Evolutionary conservation across 345 rosid species (phyloP), one percentile per base, ranked within the genome.

Genomic region (Salix brachista): DNA sequence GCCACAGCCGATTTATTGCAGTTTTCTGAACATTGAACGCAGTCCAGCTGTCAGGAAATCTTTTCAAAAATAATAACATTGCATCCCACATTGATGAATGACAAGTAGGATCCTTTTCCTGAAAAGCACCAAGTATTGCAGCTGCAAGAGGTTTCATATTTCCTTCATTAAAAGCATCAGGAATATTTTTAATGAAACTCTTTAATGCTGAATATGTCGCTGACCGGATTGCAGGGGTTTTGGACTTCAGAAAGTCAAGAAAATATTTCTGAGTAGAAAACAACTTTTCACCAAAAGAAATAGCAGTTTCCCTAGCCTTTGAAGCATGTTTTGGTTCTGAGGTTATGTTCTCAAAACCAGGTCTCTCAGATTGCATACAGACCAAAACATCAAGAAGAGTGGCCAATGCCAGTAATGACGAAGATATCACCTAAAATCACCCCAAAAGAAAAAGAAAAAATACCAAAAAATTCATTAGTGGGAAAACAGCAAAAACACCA

Each of bases 1-100:
- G 82, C 94, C 96, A 93, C 42, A 91, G 84, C 46, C 82, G 87
- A 73, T 80, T 89, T 19, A 93, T 78, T 52, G 91, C 85, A 76
- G 83, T 77, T 82, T 91, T 93, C 80, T 93, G 93, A 81, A 86
- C 84, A 76, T 95, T 91, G 73, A 91, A 36, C 56, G 76, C 69
- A 28, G 30, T 80, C 99, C 98, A 95, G 82, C 97, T 87, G 78
- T 89, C 85, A 19, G 99, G 98, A 83, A 89, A 95, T 70, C 80
- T 87, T 77, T 87, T 90, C 21, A 90, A 87, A 86, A 93, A 90
- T 65, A 95, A 81, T 84, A 95, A 87, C 54, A 93, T 26, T 69
- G 85, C 89, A 32, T 95, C 99, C 99, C 99, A 95, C 94, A 95
- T 95, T 41, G 96, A 85, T 68, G 92, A 85, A 85, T 95, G 97